These are phyloP conservation scores for Extremus antarcticus DNA, from an alignment of 495 filamentous ascomycete genomes.

Conservation along the genomic window DNA sequence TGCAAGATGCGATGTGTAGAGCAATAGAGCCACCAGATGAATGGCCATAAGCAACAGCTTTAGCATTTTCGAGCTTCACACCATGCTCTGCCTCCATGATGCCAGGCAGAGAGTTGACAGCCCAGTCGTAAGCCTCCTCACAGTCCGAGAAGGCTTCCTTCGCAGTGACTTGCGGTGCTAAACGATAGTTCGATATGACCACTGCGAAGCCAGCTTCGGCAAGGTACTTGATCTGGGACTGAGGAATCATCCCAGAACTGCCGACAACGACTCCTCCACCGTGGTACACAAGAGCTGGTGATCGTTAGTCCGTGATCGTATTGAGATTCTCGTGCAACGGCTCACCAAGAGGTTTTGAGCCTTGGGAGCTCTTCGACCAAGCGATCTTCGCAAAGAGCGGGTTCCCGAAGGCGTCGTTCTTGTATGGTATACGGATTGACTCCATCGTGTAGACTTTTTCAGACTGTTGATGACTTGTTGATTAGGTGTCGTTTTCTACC, in stretches of 20 bases:
- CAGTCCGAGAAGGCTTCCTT: slow-evolving; percentile 10
- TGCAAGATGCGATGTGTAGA: slow-evolving; percentile 1
- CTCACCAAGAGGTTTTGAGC: slow-evolving; percentile 9
- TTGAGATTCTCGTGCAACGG: not conserved
- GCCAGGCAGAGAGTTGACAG: not conserved
- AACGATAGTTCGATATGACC: slow-evolving; percentile 9
- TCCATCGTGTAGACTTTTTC: slow-evolving; percentile 1
- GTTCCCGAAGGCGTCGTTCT: slow-evolving; percentile 7
- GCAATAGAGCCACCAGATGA: slow-evolving; percentile 7
- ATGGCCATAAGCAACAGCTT: slow-evolving; percentile 5
- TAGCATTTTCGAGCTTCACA: not conserved
- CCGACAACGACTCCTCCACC: slow-evolving; percentile 8
- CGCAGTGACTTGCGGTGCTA: slow-evolving; percentile 11
- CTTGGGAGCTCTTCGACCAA: not conserved
- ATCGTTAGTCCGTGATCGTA: not conserved
- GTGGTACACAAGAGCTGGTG: slow-evolving; percentile 8
- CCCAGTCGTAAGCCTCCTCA: slow-evolving; percentile 12
- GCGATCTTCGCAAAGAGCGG: slow-evolving; percentile 3
- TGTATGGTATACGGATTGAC: slow-evolving; percentile 6
- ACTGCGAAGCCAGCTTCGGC: slow-evolving; percentile 4
- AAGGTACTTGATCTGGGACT: slow-evolving; percentile 9
- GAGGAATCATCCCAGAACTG: slow-evolving; percentile 10
- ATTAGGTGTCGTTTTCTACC: too few species aligned
- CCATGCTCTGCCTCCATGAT: not conserved
- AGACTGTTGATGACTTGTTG: not conserved